Conservation (phyloP, 805 yeast species). For the Priceomyces fermenticarens region DNA sequence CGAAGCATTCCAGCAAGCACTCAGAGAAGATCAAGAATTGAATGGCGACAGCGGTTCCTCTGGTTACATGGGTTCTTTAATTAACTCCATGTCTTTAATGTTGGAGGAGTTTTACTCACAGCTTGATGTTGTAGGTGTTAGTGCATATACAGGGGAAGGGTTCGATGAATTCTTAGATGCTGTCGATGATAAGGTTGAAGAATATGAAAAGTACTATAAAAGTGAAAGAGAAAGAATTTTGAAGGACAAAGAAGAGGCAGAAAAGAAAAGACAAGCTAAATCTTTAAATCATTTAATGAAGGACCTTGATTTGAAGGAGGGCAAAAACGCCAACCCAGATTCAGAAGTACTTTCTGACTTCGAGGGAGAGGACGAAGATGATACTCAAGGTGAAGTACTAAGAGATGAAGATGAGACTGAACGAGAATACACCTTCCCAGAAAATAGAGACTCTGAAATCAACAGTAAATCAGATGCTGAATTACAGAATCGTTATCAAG, state of each 20-base stretch:
- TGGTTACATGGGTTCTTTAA: conserved; percentile 91
- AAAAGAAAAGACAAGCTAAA: conserved; percentile 66
- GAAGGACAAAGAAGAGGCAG: conserved; percentile 73
- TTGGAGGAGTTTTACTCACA: conserved; percentile 94
- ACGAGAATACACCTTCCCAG: conserved; percentile 71
- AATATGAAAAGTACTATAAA: conserved; percentile 77
- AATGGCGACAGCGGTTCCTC: conserved; percentile 61
- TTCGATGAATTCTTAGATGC: conserved; percentile 86
- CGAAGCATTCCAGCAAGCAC: conserved; percentile 81
- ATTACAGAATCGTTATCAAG: conserved; percentile 68
- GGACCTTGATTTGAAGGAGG: conserved; percentile 70
- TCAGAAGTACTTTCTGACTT: conserved; percentile 52
- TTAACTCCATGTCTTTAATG: conserved; percentile 94
- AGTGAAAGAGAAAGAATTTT: conserved; percentile 82
- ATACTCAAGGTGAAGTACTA: conserved; percentile 43
- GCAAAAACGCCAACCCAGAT: conserved; percentile 20
- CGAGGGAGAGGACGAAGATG: conserved; percentile 51
- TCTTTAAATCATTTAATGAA: conserved; percentile 74
- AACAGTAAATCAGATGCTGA: conserved; percentile 45
- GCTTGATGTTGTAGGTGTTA: conserved; percentile 87
- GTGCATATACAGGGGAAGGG: conserved; percentile 91
- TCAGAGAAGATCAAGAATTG: conserved; percentile 62
- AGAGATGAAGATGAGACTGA: conserved; percentile 45
- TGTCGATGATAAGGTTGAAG: conserved; percentile 83
- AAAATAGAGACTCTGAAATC: conserved; percentile 61